These are phyloP conservation scores for Skeletonema tropicum DNA, from an alignment of 108 stramenopile genomes.

Conservation along the genomic window DNA sequence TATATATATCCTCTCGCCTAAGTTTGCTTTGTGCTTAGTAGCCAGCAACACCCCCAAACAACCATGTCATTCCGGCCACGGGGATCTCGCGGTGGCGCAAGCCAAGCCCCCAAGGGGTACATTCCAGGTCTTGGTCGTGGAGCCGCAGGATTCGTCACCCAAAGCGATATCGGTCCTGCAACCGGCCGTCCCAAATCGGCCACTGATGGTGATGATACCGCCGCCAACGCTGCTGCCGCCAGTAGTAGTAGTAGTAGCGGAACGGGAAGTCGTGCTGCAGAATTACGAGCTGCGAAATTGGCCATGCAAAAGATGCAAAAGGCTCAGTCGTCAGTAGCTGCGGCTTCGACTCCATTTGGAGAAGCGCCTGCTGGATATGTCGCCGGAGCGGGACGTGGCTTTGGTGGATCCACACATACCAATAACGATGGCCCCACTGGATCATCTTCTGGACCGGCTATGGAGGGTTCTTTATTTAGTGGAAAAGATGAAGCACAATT, in stretches of 20 bases:
- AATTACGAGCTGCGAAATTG: slow-evolving; percentile 54
- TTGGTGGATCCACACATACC: slow-evolving; percentile 38
- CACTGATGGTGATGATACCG: slow-evolving; percentile 31
- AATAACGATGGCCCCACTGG: slow-evolving; percentile 35
- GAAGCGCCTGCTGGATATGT: slow-evolving; percentile 85
- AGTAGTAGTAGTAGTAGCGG: slow-evolving; percentile 10
- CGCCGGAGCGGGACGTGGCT: slow-evolving; percentile 82
- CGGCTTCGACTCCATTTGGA: slow-evolving; percentile 54
- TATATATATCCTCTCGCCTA: too few species aligned
- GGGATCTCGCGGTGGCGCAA: slow-evolving; percentile 14
- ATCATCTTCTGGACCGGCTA: slow-evolving; percentile 10
- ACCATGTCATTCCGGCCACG: slow-evolving; percentile 25
- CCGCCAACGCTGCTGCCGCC: slow-evolving; percentile 34
- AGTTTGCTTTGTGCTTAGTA: too few species aligned
- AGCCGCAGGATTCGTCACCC: slow-evolving; percentile 97
- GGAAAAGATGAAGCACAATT: slow-evolving; percentile 67
- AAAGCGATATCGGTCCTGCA: slow-evolving; percentile 92
- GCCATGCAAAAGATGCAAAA: slow-evolving; percentile 54
- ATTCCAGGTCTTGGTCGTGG: slow-evolving; percentile 97
- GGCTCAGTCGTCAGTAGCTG: slow-evolving; percentile 38
- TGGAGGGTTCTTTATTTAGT: slow-evolving; percentile 41
- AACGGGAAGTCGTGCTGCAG: slow-evolving; percentile 47
- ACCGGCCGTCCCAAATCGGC: slow-evolving; percentile 27
- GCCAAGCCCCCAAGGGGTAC: slow-evolving; percentile 84
- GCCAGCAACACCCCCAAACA: not conserved